Percentiles rank a stretch among this genome's conserved stretches.
Conservation (phyloP, 2,329 filamentous ascomycete species). For the Fusarium musae region DNA sequence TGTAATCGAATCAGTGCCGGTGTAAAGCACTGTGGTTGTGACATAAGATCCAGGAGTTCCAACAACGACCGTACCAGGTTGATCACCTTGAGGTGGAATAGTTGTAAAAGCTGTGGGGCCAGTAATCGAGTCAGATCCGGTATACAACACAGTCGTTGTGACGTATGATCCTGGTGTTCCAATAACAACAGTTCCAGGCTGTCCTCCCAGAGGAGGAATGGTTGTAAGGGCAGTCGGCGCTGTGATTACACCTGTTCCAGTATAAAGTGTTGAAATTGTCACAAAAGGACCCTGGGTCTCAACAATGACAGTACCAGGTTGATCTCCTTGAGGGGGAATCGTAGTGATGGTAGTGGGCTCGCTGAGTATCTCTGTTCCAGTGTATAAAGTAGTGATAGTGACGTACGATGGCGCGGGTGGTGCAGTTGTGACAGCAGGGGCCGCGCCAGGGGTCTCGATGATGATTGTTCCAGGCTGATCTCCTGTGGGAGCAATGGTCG, state of each 20-base stretch:
- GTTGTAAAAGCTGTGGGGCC: slow-evolving; percentile 16
- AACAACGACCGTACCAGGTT: slow-evolving; percentile 20
- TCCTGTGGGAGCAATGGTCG: slow-evolving; percentile 14
- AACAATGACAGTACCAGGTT: slow-evolving; percentile 11
- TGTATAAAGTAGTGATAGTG: slow-evolving; percentile 18
- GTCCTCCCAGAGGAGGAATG: slow-evolving; percentile 8
- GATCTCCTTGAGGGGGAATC: not conserved
- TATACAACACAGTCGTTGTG: slow-evolving; percentile 18
- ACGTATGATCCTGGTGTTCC: slow-evolving; percentile 9
- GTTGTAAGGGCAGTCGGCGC: slow-evolving; percentile 18
- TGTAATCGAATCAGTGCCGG: slow-evolving; percentile 8
- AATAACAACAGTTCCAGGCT: slow-evolving; percentile 20
- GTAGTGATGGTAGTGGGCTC: slow-evolving; percentile 15
- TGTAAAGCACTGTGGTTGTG: slow-evolving; percentile 4
- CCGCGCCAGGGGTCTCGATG: slow-evolving; percentile 9
- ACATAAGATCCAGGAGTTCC: slow-evolving; percentile 18
- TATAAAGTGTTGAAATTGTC: slow-evolving; percentile 14
- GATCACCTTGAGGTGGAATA: not conserved
- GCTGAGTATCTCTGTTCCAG: slow-evolving; percentile 4
- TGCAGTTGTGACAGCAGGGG: slow-evolving; percentile 17
- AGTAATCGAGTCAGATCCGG: slow-evolving; percentile 10
- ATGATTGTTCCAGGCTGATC: slow-evolving; percentile 24
- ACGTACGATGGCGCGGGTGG: slow-evolving; percentile 20
- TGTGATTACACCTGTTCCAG: slow-evolving; percentile 15
- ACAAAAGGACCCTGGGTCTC: slow-evolving; percentile 12